Percentiles rank a stretch among this genome's conserved stretches.
These are phyloP conservation scores for Cucurbita maxima DNA, from an alignment of 306 rosid genomes.

Conservation along the genomic window DNA sequence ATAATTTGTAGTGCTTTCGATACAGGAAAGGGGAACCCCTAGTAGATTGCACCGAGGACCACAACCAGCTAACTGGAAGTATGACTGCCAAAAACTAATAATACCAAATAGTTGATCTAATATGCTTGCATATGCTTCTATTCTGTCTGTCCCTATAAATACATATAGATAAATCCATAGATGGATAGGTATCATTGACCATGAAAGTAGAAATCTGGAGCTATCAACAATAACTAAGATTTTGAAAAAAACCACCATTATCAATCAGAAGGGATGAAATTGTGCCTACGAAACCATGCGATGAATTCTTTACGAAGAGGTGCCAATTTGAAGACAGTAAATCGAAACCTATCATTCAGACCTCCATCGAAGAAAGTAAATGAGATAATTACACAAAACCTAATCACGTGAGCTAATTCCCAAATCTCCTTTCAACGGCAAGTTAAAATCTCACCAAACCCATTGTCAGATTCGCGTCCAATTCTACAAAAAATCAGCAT, in stretches of 20 bases:
- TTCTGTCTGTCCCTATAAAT: neutral
- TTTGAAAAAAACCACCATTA: neutral
- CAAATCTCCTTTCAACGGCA: neutral
- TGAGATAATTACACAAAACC: neutral
- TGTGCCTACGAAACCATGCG: neutral
- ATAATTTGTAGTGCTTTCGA: neutral
- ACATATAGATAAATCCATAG: neutral
- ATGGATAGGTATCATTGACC: neutral
- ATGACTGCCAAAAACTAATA: neutral
- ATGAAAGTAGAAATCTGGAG: neutral
- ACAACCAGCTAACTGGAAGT: neutral
- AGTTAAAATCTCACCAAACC: neutral
- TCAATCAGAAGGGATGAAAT: neutral
- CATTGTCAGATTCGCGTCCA: neutral
- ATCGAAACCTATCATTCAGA: neutral
- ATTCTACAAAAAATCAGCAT: neutral
- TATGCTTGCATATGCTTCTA: neutral
- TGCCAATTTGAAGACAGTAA: neutral
- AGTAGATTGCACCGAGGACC: neutral
- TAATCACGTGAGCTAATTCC: neutral
- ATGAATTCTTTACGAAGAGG: neutral
- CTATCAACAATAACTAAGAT: neutral
- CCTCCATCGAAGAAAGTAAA: neutral
- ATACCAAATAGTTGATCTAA: neutral
- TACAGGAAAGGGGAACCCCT: neutral